Conservation (phyloP, 2,329 filamentous ascomycete species). For the Phoma herbarum region DNA sequence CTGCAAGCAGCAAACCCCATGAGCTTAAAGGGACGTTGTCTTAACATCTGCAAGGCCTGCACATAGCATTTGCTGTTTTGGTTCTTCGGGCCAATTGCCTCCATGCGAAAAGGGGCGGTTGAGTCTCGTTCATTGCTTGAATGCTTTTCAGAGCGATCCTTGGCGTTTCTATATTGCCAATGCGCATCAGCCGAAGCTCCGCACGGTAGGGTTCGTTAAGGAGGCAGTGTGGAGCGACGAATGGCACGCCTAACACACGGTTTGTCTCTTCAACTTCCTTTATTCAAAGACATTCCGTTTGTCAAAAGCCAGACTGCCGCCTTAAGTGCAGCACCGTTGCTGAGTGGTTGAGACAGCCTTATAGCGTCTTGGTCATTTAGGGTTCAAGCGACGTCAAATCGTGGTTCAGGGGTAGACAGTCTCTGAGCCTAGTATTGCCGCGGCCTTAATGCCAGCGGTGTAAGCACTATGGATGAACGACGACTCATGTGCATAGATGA, state of each 20-base stretch:
- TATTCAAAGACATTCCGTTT: background rate
- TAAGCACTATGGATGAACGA: conserved; percentile 13
- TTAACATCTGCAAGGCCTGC: background rate
- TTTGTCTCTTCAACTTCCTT: background rate
- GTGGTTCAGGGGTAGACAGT: conserved; percentile 22
- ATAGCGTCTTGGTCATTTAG: conserved; percentile 1
- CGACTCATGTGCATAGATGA: conserved; percentile 19
- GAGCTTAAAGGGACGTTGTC: conserved; percentile 6
- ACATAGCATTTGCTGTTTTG: background rate
- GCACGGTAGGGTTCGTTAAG: conserved; percentile 1
- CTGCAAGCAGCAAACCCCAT: conserved; percentile 1
- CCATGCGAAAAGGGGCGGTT: conserved; percentile 12
- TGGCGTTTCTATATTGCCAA: conserved; percentile 15
- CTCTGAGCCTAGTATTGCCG: conserved; percentile 9
- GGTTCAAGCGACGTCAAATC: conserved; percentile 4
- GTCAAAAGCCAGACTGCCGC: background rate
- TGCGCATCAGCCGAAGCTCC: conserved; percentile 12
- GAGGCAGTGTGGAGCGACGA: conserved; percentile 23
- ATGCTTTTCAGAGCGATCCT: conserved; percentile 11
- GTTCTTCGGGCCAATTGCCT: background rate
- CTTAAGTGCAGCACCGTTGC: conserved; percentile 4
- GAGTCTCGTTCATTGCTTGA: conserved; percentile 6
- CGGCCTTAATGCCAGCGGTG: conserved; percentile 11
- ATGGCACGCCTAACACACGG: conserved; percentile 10
- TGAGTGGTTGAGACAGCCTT: conserved; percentile 9